Evolutionary conservation across 1,284 basidiomycete species (phyloP).

Genomic region (Golubevia sp.): DNA sequence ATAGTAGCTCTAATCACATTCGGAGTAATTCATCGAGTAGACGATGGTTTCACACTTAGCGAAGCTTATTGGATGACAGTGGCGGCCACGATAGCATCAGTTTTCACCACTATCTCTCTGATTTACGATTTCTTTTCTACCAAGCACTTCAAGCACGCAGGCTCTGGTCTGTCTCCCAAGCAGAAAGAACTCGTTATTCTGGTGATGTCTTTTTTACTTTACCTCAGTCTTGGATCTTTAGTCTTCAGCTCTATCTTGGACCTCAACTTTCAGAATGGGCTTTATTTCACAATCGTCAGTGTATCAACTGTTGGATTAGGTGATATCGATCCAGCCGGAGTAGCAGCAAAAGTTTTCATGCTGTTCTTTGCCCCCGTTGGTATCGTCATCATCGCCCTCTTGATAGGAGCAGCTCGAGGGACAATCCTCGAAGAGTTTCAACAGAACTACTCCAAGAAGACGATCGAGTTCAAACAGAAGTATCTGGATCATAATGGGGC

Average conservation of each 20-base stretch:
- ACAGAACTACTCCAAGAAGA: conserved; percentile 11
- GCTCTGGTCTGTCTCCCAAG: conserved; percentile 36
- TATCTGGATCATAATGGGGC: too few species aligned
- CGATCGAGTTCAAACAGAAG: too few species aligned
- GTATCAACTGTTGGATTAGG: conserved; percentile 42
- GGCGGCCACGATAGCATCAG: conserved; percentile 30
- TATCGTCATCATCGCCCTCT: conserved; percentile 37
- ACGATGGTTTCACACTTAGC: conserved; percentile 37
- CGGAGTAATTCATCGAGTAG: conserved; percentile 36
- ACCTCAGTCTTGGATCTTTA: conserved; percentile 36
- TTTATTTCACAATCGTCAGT: conserved; percentile 33
- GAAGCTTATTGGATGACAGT: conserved; percentile 46
- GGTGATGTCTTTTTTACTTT: conserved; percentile 30
- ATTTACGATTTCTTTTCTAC: conserved; percentile 25
- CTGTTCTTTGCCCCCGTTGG: conserved; percentile 36
- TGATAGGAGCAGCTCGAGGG: conserved; percentile 31
- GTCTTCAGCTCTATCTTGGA: conserved; percentile 29
- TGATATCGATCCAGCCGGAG: conserved; percentile 26
- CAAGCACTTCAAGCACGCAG: conserved; percentile 39
- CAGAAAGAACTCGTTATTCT: conserved; percentile 41
- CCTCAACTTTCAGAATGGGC: conserved; percentile 28
- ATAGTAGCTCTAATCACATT: conserved; percentile 31
- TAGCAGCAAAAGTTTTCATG: conserved; percentile 26
- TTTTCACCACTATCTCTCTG: conserved; percentile 33
- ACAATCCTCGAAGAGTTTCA: conserved; percentile 49